A percentile compares a stretch with the other conserved stretches of the same genome.
phyloP scores from a whole-genome alignment of 306 rosid genomes.

The Medicago arabica region DNA sequence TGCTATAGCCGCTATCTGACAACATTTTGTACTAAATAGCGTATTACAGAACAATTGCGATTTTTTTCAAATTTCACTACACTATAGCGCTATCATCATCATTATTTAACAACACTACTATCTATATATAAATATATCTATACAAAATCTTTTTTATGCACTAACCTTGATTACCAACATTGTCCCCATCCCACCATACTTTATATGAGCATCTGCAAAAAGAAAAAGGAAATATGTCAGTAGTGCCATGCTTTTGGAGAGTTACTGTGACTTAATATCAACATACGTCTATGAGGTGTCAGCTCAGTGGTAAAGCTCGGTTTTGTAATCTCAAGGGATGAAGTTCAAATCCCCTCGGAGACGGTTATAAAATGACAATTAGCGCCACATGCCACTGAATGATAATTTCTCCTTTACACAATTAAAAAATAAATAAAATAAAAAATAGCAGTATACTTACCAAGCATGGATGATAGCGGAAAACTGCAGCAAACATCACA shows the following conservation, averaged over 20 bases:
- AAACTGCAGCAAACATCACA: constrained; percentile 98
- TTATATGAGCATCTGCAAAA: constrained; percentile 83
- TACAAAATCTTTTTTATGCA: constrained; percentile 22
- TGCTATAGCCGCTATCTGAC: no score
- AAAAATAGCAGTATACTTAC: constrained; percentile 51
- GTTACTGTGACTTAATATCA: constrained; percentile 10
- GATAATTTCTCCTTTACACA: no score
- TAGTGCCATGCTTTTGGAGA: not conserved
- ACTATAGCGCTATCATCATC: not conserved
- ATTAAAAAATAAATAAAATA: no score
- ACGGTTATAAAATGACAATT: no score
- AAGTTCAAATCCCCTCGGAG: no score
- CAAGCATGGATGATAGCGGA: constrained; percentile 87
- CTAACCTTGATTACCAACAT: constrained; percentile 90
- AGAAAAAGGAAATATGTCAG: constrained; percentile 22
- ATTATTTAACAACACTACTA: not conserved
- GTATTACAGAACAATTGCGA: not conserved
- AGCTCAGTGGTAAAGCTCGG: no score
- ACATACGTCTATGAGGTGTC: no score
- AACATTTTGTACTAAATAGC: not conserved
- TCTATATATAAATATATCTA: not conserved
- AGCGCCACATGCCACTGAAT: no score
- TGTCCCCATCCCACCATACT: constrained; percentile 93
- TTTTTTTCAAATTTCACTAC: not conserved
- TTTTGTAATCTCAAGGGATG: no score